A percentile compares a stretch with the other conserved stretches of the same genome.
phyloP scores from a whole-genome alignment of 73 alveolate genomes.

The Paramecium octaurelia region DNA sequence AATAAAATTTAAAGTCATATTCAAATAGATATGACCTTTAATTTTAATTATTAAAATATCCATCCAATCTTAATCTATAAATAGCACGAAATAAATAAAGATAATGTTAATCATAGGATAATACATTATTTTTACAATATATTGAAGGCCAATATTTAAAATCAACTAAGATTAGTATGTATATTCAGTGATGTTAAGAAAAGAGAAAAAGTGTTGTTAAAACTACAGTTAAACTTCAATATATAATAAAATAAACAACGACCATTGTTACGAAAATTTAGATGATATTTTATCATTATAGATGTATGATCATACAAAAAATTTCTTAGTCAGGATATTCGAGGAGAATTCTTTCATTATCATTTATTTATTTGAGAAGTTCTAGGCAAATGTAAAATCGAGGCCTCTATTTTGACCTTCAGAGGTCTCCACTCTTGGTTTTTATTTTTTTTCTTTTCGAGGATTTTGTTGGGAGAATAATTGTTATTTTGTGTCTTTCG shows the following conservation, averaged over 20 bases:
- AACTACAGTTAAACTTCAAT: not conserved
- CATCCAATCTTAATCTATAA: too few relatives aligned
- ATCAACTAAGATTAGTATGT: too few relatives aligned
- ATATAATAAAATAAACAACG: not conserved
- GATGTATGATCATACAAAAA: not conserved
- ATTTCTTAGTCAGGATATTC: not conserved
- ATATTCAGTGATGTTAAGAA: too few relatives aligned
- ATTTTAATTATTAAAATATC: too few relatives aligned
- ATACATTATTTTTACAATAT: too few relatives aligned
- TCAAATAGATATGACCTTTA: too few relatives aligned
- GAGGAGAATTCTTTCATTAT: conserved; percentile 14
- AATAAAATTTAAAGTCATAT: too few relatives aligned
- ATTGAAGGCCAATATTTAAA: too few relatives aligned
- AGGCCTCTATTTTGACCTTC: not conserved
- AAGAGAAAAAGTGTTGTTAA: not conserved
- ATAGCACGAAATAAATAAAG: not conserved
- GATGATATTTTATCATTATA: not conserved
- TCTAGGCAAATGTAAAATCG: not conserved
- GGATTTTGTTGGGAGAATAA: not conserved
- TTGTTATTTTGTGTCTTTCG: not conserved
- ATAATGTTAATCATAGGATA: too few relatives aligned
- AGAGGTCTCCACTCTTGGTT: not conserved
- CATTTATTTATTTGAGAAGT: not conserved
- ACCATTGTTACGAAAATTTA: not conserved
- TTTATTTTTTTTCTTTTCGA: not conserved